Evolutionary conservation across 2,329 filamentous ascomycete genomes (phyloP).

Genomic region (Xylariaceae sp.): DNA sequence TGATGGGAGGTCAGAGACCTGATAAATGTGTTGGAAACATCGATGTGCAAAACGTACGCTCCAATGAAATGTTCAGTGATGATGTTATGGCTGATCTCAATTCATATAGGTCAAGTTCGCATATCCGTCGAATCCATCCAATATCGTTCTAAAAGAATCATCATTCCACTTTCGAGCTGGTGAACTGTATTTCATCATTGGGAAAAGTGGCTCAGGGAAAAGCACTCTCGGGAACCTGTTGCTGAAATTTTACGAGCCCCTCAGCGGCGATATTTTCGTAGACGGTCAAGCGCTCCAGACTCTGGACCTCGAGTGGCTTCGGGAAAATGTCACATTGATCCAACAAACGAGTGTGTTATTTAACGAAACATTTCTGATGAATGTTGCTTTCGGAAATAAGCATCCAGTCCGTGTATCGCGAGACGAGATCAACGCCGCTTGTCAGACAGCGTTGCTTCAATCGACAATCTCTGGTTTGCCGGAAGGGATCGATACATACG

Average conservation of each 20-base stretch:
- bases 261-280: constrained; percentile 61
- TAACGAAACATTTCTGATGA: constrained; percentile 71
- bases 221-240: constrained; percentile 82
- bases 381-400: constrained; percentile 68
- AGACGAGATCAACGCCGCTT: constrained; percentile 57
- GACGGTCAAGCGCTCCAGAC: constrained; percentile 60
- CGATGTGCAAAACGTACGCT: constrained; percentile 60
- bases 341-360: constrained; percentile 82
- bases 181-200: constrained; percentile 75
- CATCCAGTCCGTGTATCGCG: constrained; percentile 43
- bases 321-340: constrained; percentile 72
- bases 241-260: constrained; percentile 69
- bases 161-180: constrained; percentile 69
- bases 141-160: constrained; percentile 54
- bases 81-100: not conserved
- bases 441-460: constrained; percentile 64
- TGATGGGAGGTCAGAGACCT: constrained; percentile 29
- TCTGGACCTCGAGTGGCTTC: constrained; percentile 67
- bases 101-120: constrained; percentile 66
- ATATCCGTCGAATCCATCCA: constrained; percentile 67
- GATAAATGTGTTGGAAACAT: constrained; percentile 60
- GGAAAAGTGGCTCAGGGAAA: constrained; percentile 86
- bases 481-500: constrained; percentile 63
- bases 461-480: constrained; percentile 64
- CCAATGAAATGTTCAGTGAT: too few relatives aligned